phyloP scores from a whole-genome alignment of 2,329 filamentous ascomycete species.

The Chalaropsis ovoidea region DNA sequence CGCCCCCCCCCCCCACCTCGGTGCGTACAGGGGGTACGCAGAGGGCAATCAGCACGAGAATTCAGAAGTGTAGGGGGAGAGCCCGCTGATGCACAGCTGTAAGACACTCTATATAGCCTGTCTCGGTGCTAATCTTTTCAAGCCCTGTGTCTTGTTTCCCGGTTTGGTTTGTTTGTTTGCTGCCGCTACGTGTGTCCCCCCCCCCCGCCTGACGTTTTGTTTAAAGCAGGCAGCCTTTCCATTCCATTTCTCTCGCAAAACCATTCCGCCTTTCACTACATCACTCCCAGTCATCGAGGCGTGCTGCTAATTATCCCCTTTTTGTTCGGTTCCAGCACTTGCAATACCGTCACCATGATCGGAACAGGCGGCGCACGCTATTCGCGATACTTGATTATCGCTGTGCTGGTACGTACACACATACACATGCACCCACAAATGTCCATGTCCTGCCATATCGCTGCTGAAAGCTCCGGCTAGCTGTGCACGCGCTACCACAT shows the following conservation, averaged over 20 bases:
- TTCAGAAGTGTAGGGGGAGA: neutral
- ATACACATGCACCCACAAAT: neutral
- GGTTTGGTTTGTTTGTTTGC: neutral
- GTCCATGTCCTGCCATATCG: neutral
- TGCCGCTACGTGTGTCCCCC: neutral
- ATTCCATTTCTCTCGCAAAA: neutral
- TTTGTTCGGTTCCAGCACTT: neutral
- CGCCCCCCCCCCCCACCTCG: neutral
- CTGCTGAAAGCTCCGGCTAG: slow-evolving; percentile 2
- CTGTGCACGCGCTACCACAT: neutral
- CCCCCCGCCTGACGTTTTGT: slow-evolving; percentile 8
- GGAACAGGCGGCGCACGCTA: slow-evolving; percentile 65
- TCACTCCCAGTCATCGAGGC: neutral
- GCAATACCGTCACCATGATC: slow-evolving; percentile 35
- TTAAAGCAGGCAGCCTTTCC: slow-evolving; percentile 5
- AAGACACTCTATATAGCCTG: neutral
- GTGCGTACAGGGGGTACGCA: neutral
- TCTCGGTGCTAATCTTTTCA: neutral
- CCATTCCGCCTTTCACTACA: slow-evolving; percentile 1
- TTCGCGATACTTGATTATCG: slow-evolving; percentile 67
- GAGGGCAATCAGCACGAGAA: neutral
- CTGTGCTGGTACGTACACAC: slow-evolving; percentile 58
- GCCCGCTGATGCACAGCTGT: neutral
- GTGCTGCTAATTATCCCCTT: slow-evolving; percentile 6
- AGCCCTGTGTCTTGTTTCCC: neutral